Evolutionary conservation across 2,329 filamentous ascomycete genomes (phyloP).

Genomic region (Xylariaceae sp.): DNA sequence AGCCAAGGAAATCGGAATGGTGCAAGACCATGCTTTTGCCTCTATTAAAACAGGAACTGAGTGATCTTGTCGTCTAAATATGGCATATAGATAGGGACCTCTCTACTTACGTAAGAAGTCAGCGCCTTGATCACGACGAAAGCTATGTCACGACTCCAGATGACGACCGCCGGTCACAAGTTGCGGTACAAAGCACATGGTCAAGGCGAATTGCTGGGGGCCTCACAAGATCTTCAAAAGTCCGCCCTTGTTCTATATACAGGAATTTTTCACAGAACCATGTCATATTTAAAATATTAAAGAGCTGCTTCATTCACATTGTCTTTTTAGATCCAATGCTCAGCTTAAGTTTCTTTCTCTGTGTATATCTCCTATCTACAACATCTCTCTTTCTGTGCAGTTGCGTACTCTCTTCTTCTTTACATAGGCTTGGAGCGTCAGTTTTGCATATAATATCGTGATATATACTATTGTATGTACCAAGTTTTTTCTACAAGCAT

Average conservation of each 20-base stretch:
- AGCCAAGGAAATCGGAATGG: too few species aligned
- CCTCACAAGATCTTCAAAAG: background rate
- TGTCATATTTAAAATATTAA: background rate
- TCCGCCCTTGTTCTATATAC: background rate
- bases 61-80: too few species aligned
- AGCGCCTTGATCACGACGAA: too few species aligned
- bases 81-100: too few species aligned
- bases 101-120: too few species aligned
- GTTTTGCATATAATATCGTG: too few species aligned
- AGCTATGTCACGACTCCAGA: background rate
- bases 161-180: background rate
- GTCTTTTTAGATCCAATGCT: background rate
- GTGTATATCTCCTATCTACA: background rate
- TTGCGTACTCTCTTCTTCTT: background rate
- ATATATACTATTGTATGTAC: background rate
- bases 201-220: background rate
- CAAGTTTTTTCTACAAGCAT: background rate
- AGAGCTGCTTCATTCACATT: background rate
- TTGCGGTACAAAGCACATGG: background rate
- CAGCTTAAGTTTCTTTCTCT: background rate
- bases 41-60: too few species aligned
- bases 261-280: background rate
- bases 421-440: background rate
- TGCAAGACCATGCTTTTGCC: too few species aligned
- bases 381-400: background rate